A percentile compares a stretch with the other conserved stretches of the same genome.
These are phyloP conservation scores for Blastobotrys robertii DNA, from an alignment of 805 yeast species.

Conservation along the genomic window DNA sequence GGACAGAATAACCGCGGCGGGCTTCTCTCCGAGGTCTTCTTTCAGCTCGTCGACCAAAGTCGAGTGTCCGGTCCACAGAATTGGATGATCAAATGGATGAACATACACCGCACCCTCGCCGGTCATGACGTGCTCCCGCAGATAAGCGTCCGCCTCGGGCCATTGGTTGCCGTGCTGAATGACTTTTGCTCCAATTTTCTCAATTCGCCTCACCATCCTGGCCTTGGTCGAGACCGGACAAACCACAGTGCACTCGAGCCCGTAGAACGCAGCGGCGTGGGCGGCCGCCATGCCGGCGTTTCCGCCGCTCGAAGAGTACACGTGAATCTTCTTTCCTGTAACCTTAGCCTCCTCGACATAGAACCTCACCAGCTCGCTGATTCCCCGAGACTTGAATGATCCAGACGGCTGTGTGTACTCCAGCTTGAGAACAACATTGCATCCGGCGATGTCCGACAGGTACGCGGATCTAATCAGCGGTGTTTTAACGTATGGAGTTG, in stretches of 20 bases:
- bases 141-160: slow-evolving; percentile 72
- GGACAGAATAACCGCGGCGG: slow-evolving; percentile 77
- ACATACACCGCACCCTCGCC: slow-evolving; percentile 49
- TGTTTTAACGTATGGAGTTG: slow-evolving; percentile 27
- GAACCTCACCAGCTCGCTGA: slow-evolving; percentile 61
- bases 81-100: slow-evolving; percentile 90
- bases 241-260: slow-evolving; percentile 46
- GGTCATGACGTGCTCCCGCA: slow-evolving; percentile 57
- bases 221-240: slow-evolving; percentile 43
- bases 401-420: slow-evolving; percentile 88
- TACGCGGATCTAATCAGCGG: slow-evolving; percentile 67
- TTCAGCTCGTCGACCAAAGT: slow-evolving; percentile 79
- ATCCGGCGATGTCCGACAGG: slow-evolving; percentile 56
- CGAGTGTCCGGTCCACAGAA: slow-evolving; percentile 92
- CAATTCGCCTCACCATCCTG: slow-evolving; percentile 38
- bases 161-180: slow-evolving; percentile 60
- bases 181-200: slow-evolving; percentile 41
- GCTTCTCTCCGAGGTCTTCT: slow-evolving; percentile 45
- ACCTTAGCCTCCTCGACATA: slow-evolving; percentile 29
- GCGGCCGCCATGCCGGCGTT: slow-evolving; percentile 98
- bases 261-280: slow-evolving; percentile 63
- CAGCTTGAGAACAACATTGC: slow-evolving; percentile 67
- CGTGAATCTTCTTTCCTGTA: slow-evolving; percentile 10
- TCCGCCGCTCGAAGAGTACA: slow-evolving; percentile 92
- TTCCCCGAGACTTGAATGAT: slow-evolving; percentile 83